Conservation (phyloP, 805 yeast genomes). For the Cyberlindnera xylosilytica region DNA sequence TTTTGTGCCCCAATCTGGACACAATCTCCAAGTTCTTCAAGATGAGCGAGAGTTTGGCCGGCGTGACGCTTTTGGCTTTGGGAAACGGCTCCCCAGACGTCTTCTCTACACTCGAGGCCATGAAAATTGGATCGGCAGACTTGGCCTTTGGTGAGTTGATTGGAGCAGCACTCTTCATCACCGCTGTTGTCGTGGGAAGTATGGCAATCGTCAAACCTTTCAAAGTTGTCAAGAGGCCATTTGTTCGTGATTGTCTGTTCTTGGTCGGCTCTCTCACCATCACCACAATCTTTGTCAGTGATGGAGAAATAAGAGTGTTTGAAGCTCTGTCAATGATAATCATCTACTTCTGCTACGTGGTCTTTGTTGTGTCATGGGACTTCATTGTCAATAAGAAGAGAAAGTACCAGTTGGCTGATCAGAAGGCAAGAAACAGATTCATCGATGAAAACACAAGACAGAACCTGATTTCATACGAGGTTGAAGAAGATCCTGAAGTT, state of each 20-base stretch:
- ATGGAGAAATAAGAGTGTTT: slow-evolving; percentile 51
- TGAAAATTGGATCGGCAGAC: slow-evolving; percentile 64
- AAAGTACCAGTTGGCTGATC: slow-evolving; percentile 19
- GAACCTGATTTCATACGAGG: slow-evolving; percentile 8
- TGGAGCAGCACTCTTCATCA: slow-evolving; percentile 85
- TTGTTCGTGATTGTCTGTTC: slow-evolving; percentile 46
- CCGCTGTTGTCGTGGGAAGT: slow-evolving; percentile 79
- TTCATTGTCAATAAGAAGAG: slow-evolving; percentile 19
- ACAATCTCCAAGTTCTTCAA: slow-evolving; percentile 61
- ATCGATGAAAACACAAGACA: slow-evolving; percentile 10
- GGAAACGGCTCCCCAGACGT: slow-evolving; percentile 95
- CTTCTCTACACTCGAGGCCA: slow-evolving; percentile 78
- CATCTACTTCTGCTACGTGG: slow-evolving; percentile 59
- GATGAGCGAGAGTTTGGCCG: slow-evolving; percentile 77
- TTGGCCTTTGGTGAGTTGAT: slow-evolving; percentile 88
- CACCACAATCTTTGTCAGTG: slow-evolving; percentile 49
- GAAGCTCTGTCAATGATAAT: slow-evolving; percentile 57
- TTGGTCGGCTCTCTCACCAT: slow-evolving; percentile 51
- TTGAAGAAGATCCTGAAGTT: slow-evolving; percentile 20
- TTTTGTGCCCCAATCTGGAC: slow-evolving; percentile 75
- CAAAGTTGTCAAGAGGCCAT: slow-evolving; percentile 40
- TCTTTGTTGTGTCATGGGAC: slow-evolving; percentile 36
- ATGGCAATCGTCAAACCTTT: slow-evolving; percentile 74
- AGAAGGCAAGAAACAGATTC: slow-evolving; percentile 24
- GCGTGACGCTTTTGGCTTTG: slow-evolving; percentile 83